Base-by-base conservation (phyloP, 2,329 filamentous ascomycete species). In the Apiospora malaysiana region DNA sequence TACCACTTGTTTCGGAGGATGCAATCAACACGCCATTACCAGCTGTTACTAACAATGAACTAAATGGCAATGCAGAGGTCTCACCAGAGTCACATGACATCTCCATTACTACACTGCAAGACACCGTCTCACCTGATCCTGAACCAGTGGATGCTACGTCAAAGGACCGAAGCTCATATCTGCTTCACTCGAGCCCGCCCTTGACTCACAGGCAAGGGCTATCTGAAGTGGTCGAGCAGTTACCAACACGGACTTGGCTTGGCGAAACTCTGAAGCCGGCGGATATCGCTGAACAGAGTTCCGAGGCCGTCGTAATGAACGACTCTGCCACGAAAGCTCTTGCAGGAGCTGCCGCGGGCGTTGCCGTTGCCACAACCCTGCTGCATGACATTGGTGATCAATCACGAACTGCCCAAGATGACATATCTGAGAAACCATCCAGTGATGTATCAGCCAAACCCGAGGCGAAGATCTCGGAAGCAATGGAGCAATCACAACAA, bases 101-200 rank as follows among this genome's bases (percentile, higher is more conserved):
- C 14, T 25, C 51, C 14, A 25, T 6, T 14, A 32, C 18, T 40
- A 21, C 32, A 63, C 5, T 40, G 27, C 56, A 63, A 63, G 32
- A 23, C 4, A n/a, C 6, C 4, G 4, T 2, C 9, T n/a, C 32
- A 40, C 16, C 56, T 21, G 72, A 85, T 47, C 81, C 82, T 25
- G 80, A 80, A 40, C 79, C 81, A 6, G 73, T 83, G 21, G 83
- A 86, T 47, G 71, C 83, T 21, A 82, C 80, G 71, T 82, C 81
- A 8, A 84, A 83, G 74, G 80, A 84, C 72, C 78, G 81, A 73
- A 85, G 81, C 75, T 83, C 82, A 16, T 83, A 83, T 73, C 74
- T 85, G 21, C 79, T 83, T 42, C 77, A 81, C 68, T 81, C 82
- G 18, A 82, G 81, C 32, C 81, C 84, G 2, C 77, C 80, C 18